phyloP scores from a whole-genome alignment of 495 filamentous ascomycete genomes.

The Pyronema omphalodes region DNA sequence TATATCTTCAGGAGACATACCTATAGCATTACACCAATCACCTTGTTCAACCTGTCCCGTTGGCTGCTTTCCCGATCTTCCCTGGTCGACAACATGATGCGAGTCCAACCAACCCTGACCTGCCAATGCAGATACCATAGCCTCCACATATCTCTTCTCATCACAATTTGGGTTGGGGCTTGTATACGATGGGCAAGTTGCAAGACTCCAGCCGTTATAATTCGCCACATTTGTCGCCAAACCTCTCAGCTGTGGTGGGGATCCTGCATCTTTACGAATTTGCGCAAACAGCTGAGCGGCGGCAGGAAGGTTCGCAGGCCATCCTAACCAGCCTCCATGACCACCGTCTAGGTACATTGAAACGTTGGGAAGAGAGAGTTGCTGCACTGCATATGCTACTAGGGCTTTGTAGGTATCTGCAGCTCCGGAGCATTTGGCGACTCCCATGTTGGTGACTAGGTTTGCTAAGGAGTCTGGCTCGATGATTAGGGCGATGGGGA shows the following conservation, averaged over 20 bases:
- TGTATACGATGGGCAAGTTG: conserved; percentile 31
- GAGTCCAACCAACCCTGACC: conserved; percentile 41
- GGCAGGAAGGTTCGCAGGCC: conserved; percentile 56
- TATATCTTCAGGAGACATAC: not conserved
- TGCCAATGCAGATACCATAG: conserved; percentile 42
- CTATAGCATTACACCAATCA: conserved; percentile 57
- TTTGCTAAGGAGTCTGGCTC: conserved; percentile 71
- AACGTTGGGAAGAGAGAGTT: conserved; percentile 59
- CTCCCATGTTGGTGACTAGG: conserved; percentile 53
- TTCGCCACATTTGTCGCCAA: conserved; percentile 64
- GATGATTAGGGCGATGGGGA: conserved; percentile 36
- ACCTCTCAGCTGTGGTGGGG: conserved; percentile 48
- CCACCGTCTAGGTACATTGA: conserved; percentile 72
- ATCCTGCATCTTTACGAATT: conserved; percentile 46
- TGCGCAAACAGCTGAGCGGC: conserved; percentile 49
- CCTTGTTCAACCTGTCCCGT: conserved; percentile 52
- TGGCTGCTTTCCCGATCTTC: conserved; percentile 31
- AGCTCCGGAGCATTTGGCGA: conserved; percentile 44
- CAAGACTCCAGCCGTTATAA: conserved; percentile 36
- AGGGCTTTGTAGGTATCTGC: conserved; percentile 47
- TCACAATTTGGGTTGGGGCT: conserved; percentile 33
- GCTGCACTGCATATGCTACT: conserved; percentile 51
- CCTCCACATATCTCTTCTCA: conserved; percentile 54
- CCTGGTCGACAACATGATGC: conserved; percentile 55
- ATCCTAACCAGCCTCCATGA: conserved; percentile 62